Evolutionary conservation across 2,329 filamentous ascomycete genomes (phyloP).

Genomic region (Neofusicoccum kwambonambiense): DNA sequence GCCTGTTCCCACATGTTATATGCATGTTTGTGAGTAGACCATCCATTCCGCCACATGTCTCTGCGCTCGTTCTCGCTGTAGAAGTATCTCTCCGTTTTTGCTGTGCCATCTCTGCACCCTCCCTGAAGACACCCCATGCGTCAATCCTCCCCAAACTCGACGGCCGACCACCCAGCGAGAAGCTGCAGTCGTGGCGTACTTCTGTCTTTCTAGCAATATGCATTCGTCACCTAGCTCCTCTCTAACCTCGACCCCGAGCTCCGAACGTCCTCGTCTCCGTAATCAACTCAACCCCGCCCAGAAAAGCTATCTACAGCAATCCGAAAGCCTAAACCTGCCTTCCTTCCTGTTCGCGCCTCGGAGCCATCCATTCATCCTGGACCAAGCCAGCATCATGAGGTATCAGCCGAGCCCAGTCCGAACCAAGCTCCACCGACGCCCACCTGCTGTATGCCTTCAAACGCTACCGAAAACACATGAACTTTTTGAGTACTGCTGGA

Average conservation of each 20-base stretch:
- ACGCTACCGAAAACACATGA: constrained; percentile 7
- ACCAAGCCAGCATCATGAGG: constrained; percentile 13
- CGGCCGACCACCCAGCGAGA: background rate
- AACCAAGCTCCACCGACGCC: background rate
- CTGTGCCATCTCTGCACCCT: background rate
- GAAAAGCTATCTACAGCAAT: constrained; percentile 17
- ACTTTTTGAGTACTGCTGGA: constrained; percentile 9
- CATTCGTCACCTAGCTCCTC: constrained; percentile 2
- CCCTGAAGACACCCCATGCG: background rate
- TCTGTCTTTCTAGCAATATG: constrained; percentile 10
- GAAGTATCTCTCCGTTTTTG: background rate
- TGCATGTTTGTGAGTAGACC: no score
- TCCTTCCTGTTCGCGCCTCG: constrained; percentile 7
- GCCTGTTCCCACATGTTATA: background rate
- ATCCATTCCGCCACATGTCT: no score
- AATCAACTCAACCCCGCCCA: background rate
- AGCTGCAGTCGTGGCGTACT: background rate
- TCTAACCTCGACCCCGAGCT: background rate
- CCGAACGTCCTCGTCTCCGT: constrained; percentile 5
- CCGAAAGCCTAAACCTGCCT: background rate
- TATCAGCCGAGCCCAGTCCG: constrained; percentile 6
- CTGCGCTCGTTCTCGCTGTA: background rate
- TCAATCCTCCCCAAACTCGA: background rate
- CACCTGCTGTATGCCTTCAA: constrained; percentile 11
- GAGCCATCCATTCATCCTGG: background rate